Conservation (phyloP, 2,329 filamentous ascomycete genomes). For the Atkinsonella hypoxylon region DNA sequence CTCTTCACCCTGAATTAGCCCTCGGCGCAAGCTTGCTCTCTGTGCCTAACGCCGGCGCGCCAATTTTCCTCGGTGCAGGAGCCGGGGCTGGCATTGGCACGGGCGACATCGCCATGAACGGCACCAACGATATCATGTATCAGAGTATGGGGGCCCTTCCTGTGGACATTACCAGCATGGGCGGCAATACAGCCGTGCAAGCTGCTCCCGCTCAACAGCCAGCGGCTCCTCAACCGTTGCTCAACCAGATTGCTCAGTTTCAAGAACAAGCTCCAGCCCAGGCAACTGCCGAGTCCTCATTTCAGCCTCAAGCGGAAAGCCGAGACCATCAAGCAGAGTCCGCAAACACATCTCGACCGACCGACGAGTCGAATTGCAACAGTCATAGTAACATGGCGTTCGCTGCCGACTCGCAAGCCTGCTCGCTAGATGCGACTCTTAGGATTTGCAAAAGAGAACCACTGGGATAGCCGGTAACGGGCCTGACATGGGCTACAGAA, state of each 20-base stretch:
- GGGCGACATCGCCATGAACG: neutral
- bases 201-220: neutral
- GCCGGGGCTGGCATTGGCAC: neutral
- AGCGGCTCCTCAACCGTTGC: neutral
- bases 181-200: neutral
- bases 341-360: too few relatives aligned
- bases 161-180: neutral
- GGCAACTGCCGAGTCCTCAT: neutral
- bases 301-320: too few relatives aligned
- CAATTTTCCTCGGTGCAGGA: neutral
- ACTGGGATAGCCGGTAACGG: too few relatives aligned
- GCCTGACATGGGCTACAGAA: too few relatives aligned
- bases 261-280: neutral
- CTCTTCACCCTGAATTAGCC: constrained; percentile 58
- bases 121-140: neutral
- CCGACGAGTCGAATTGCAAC: too few relatives aligned
- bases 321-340: too few relatives aligned
- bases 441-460: too few relatives aligned
- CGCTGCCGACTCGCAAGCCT: too few relatives aligned
- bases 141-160: neutral
- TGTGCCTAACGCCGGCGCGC: neutral
- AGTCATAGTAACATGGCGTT: too few relatives aligned
- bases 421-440: too few relatives aligned
- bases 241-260: neutral
- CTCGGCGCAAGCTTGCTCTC: constrained; percentile 39